Evolutionary conservation across 306 rosid species (phyloP).

Genomic region (Vachellia pachyceras): DNA sequence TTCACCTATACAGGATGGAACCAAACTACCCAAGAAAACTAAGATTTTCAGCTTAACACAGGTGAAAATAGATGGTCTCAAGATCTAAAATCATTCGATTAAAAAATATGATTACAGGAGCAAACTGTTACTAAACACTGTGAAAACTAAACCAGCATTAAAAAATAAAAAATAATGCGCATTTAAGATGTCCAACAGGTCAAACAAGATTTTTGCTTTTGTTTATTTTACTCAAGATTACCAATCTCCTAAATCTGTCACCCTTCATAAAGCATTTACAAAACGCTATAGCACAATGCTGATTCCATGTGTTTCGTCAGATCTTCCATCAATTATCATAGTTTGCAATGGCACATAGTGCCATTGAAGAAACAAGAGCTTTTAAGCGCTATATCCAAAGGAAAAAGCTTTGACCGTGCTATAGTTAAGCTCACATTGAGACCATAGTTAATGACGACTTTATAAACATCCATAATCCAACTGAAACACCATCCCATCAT

Average conservation of each 20-base stretch:
- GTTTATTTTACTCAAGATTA: constrained; percentile 16
- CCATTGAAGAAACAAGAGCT: not conserved
- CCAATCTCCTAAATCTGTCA: not conserved
- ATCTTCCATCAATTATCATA: not conserved
- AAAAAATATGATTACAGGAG: constrained; percentile 7
- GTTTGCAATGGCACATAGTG: not conserved
- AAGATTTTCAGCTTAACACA: not conserved
- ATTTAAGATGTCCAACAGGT: not conserved
- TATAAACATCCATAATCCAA: not conserved
- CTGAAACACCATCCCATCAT: not conserved
- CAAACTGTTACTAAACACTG: not conserved
- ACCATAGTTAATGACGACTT: not conserved
- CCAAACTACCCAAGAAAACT: not conserved
- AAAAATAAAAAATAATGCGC: not conserved
- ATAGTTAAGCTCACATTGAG: not conserved
- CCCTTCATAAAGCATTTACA: constrained; percentile 3
- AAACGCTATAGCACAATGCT: not conserved
- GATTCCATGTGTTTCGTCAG: not conserved
- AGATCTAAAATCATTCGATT: constrained; percentile 20
- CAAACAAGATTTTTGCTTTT: not conserved
- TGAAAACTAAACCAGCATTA: constrained; percentile 21
- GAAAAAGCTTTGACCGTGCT: not conserved
- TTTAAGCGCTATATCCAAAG: not conserved
- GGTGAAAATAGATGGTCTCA: not conserved
- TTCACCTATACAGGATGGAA: not conserved